Evolutionary conservation across 352 stramenopile species (phyloP).

Genomic region (Blastocystis sp.): DNA sequence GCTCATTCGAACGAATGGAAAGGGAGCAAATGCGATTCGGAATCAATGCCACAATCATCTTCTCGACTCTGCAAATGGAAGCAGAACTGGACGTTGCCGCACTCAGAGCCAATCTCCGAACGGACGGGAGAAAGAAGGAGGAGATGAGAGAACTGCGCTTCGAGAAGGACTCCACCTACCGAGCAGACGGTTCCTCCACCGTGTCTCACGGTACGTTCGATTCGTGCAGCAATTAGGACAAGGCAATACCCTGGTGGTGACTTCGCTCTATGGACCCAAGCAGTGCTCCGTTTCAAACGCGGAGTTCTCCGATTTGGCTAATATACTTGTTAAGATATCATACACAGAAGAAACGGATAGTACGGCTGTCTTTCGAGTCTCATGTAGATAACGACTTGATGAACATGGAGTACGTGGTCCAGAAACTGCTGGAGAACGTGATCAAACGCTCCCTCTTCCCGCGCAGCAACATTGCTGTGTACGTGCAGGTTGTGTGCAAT

Average conservation of each 20-base stretch:
- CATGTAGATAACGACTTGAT: conserved; percentile 13
- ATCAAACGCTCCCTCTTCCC: conserved; percentile 72
- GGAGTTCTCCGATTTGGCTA: conserved; percentile 20
- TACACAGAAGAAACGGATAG: conserved; percentile 66
- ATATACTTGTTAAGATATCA: conserved; percentile 46
- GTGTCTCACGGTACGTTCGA: conserved; percentile 17
- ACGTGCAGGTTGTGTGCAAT: conserved; percentile 51
- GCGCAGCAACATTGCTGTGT: conserved; percentile 21
- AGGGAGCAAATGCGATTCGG: neutral
- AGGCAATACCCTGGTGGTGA: conserved; percentile 44
- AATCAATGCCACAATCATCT: neutral
- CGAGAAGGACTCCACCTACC: conserved; percentile 67
- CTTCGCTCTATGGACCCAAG: conserved; percentile 57
- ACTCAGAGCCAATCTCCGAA: conserved; percentile 60
- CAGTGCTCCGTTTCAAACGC: neutral
- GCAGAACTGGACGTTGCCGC: conserved; percentile 51
- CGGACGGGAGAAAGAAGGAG: conserved; percentile 56
- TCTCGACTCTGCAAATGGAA: conserved; percentile 20
- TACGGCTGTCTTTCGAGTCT: neutral
- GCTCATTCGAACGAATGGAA: neutral
- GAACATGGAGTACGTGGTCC: conserved; percentile 46
- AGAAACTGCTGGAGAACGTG: conserved; percentile 60
- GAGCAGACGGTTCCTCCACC: conserved; percentile 50
- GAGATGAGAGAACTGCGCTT: conserved; percentile 40
- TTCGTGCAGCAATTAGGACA: neutral